A percentile compares a stretch with the other conserved stretches of the same genome.
Conservation (phyloP, 2,329 filamentous ascomycete species). For the Coleophoma eucalyptorum region DNA sequence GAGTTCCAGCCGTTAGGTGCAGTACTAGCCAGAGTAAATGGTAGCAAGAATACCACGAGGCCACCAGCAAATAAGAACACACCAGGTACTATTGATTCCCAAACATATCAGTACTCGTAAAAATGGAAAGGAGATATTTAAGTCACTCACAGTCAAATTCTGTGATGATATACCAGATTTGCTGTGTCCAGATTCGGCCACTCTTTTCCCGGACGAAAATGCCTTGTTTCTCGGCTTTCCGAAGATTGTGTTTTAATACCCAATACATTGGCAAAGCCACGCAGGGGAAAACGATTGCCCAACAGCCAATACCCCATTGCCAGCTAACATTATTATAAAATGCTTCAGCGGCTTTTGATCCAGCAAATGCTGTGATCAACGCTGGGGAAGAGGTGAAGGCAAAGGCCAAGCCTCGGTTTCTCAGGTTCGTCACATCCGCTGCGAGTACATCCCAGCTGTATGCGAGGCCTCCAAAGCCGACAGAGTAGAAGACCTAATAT, state of each 20-base stretch:
- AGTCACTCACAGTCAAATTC: slow-evolving; percentile 49
- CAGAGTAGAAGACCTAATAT: slow-evolving; percentile 64
- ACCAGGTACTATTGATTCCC: slow-evolving; percentile 40
- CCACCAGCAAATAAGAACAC: slow-evolving; percentile 57
- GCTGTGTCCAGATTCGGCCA: not conserved
- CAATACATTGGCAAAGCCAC: not conserved
- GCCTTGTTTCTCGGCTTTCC: slow-evolving; percentile 33
- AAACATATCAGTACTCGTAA: not conserved
- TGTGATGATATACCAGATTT: slow-evolving; percentile 50
- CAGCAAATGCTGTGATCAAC: slow-evolving; percentile 39
- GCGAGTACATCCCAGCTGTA: slow-evolving; percentile 39
- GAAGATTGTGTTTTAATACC: not conserved
- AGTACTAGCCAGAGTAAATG: slow-evolving; percentile 53
- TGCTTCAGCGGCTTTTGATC: slow-evolving; percentile 19
- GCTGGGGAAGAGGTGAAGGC: slow-evolving; percentile 37
- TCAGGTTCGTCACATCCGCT: slow-evolving; percentile 38
- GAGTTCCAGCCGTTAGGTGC: slow-evolving; percentile 17
- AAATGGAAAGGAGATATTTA: not conserved
- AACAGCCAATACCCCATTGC: slow-evolving; percentile 6
- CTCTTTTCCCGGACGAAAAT: slow-evolving; percentile 25
- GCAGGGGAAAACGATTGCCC: not conserved
- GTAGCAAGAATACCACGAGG: slow-evolving; percentile 63
- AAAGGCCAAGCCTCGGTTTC: slow-evolving; percentile 38
- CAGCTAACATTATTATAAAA: slow-evolving; percentile 7
- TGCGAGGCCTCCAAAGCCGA: slow-evolving; percentile 44